These are phyloP conservation scores for Raddia guianensis DNA, from an alignment of 176 grass and related monocot genomes.

Conservation along the genomic window DNA sequence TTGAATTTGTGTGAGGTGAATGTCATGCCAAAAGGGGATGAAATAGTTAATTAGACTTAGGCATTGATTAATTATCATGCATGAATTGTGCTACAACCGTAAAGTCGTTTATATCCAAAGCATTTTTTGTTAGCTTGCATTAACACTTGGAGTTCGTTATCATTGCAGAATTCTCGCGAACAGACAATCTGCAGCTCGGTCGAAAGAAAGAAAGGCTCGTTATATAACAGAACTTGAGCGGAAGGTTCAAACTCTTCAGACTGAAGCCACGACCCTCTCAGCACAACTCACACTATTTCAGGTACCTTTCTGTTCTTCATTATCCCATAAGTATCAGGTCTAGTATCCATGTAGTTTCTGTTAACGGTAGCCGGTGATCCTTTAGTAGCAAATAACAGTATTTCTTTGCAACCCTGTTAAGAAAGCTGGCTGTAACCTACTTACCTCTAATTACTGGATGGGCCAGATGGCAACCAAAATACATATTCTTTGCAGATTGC, in stretches of 20 bases:
- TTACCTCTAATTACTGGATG: neutral
- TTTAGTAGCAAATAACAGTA: constrained; percentile 23
- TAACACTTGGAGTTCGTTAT: constrained; percentile 31
- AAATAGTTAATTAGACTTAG: neutral
- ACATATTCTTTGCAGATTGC: constrained; percentile 27
- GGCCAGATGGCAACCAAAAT: neutral
- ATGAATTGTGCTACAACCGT: neutral
- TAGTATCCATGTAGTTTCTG: constrained; percentile 27
- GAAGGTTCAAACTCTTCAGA: constrained; percentile 98
- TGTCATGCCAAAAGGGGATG: neutral
- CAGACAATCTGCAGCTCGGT: constrained; percentile 93
- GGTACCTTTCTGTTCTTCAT: constrained; percentile 46
- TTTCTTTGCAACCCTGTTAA: constrained; percentile 6
- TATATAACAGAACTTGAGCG: constrained; percentile 96
- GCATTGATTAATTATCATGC: constrained; percentile 22
- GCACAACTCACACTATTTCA: constrained; percentile 96
- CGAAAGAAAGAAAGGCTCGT: constrained; percentile 98
- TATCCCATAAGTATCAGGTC: constrained; percentile 27
- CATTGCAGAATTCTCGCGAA: constrained; percentile 93
- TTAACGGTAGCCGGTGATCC: neutral
- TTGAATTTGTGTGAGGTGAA: neutral
- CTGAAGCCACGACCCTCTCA: constrained; percentile 98
- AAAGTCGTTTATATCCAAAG: constrained; percentile 1
- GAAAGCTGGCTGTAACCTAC: neutral
- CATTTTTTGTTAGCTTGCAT: neutral